phyloP scores from a whole-genome alignment of 2,329 filamentous ascomycete genomes.

The Trichoderma sp. region DNA sequence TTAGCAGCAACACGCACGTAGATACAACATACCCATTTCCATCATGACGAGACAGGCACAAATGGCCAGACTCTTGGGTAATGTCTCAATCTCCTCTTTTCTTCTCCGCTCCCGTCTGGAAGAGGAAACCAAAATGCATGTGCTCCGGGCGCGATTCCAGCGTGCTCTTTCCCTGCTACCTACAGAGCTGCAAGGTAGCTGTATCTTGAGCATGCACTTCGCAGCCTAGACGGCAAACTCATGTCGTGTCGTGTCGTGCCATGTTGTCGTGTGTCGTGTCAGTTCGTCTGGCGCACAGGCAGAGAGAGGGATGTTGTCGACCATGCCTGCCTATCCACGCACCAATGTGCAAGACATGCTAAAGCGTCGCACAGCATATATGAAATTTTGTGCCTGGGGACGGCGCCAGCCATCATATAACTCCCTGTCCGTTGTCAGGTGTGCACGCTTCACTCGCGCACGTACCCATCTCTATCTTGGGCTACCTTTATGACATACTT shows the following conservation, averaged over 20 bases:
- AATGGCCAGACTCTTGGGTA: neutral
- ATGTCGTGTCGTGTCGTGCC: slow-evolving; percentile 7
- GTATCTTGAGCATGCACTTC: neutral
- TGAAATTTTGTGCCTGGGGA: slow-evolving; percentile 18
- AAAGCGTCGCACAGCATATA: slow-evolving; percentile 18
- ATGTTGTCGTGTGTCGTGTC: slow-evolving; percentile 4
- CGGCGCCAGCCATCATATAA: slow-evolving; percentile 10
- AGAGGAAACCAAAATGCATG: neutral
- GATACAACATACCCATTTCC: neutral
- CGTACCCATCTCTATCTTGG: neutral
- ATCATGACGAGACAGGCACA: neutral
- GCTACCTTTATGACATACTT: slow-evolving; percentile 11
- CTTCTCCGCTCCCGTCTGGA: slow-evolving; percentile 15
- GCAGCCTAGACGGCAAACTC: neutral
- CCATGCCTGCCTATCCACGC: neutral
- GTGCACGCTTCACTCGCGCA: slow-evolving; percentile 1
- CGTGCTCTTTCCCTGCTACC: neutral
- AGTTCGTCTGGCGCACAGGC: neutral
- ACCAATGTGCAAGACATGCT: slow-evolving; percentile 5
- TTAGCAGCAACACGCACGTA: neutral
- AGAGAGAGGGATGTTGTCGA: neutral
- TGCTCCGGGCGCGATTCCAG: neutral
- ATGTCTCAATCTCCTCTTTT: slow-evolving; percentile 13
- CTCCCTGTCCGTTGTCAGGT: slow-evolving; percentile 10
- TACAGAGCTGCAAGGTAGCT: neutral